Base-by-base conservation (phyloP, 768 basidiomycete genomes). In the Kockovaella imperatae region DNA sequence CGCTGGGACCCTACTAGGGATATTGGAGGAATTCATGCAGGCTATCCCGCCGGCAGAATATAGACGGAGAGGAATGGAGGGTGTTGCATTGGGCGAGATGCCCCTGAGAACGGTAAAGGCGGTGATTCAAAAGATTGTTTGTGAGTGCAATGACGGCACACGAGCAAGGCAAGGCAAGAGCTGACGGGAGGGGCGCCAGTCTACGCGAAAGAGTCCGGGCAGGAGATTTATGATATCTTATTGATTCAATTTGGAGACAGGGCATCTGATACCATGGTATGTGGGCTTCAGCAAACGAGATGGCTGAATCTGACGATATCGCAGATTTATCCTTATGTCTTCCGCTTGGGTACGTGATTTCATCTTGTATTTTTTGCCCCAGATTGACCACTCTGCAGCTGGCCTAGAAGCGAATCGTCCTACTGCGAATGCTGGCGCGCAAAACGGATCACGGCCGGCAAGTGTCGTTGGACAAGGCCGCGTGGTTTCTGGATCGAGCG, bases 71-170 rank as follows among this genome's bases (percentile, higher is more conserved):
- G 87, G 88, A 8, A 83, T 83, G 0, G 89, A 87, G 65, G 85
- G 84, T 54, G 81, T 97, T 1, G 91, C 95, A 3, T 85, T 91
- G 64, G 91, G 90, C 21, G 95, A 99, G 63, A 91, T 97, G 91
- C 95, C 95, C 2, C 72, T 99, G 49, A 77, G 95, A 53, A 97
- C 95, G 2, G 87, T 97, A 70, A 99, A 99, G 76, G 91, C 95
- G 34, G 87, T 99, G 59, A 86, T 99, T 29, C 95, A 97, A 72
- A 89, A 93, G 68, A 80, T 96, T 47, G 87, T 96, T 59, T 86
- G 90, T 91, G 57, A 75, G 90, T 80, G 1, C 29, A n/a, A 15
- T 46, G 18, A 17, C 18, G 43, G 34, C 35, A 50, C 17, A 47
- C 36, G 20, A 10, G 23, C 41, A 10, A 8, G 41, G 10, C 41